phyloP scores from a whole-genome alignment of 208 protist genomes.

The Trichomonas gallinae region DNA sequence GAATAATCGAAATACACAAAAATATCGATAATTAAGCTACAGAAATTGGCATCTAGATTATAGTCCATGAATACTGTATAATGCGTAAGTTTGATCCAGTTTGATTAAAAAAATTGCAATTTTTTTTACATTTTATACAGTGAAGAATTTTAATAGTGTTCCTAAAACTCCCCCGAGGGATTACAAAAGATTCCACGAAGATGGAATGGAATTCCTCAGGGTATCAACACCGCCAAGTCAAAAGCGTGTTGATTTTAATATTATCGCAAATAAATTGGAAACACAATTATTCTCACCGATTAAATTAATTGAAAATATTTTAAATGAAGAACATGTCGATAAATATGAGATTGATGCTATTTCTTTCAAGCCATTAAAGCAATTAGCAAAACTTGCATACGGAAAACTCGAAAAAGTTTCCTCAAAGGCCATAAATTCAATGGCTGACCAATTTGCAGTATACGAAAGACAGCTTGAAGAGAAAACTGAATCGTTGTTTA shows the following conservation, averaged over 20 bases:
- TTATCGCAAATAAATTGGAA: background rate
- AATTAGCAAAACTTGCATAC: background rate
- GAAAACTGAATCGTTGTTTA: background rate
- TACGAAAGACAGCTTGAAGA: background rate
- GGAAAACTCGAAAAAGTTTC: background rate
- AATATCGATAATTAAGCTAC: too few species aligned
- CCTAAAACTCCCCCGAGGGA: background rate
- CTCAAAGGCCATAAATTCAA: background rate
- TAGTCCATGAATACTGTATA: too few species aligned
- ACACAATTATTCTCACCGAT: background rate
- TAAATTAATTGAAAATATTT: background rate
- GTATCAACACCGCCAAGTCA: background rate
- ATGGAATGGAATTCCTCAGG: background rate
- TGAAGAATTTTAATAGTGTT: background rate
- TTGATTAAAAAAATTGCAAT: too few species aligned
- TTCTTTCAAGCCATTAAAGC: background rate
- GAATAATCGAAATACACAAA: too few species aligned
- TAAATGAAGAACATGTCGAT: background rate
- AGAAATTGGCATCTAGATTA: too few species aligned
- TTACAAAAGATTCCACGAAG: background rate
- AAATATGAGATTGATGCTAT: background rate
- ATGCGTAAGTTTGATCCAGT: too few species aligned
- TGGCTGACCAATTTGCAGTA: background rate
- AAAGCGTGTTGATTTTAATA: background rate
- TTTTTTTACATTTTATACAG: too few species aligned